Evolutionary conservation across 108 stramenopile species (phyloP), one percentile per base, ranked within the genome.

Genomic region (Schizochytrium sp.): DNA sequence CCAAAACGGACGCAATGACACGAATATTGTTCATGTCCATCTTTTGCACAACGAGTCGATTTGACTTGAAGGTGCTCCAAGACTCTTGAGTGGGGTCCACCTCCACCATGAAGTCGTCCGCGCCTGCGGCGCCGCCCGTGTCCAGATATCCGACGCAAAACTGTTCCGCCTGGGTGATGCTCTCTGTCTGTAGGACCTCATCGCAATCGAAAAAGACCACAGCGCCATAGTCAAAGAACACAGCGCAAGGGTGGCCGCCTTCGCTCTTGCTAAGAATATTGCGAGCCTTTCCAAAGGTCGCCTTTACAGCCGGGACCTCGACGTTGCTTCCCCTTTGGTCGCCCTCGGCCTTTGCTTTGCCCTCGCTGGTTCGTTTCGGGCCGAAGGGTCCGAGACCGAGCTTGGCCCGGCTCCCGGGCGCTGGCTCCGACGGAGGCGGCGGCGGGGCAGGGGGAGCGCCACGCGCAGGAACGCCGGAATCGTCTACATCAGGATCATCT

Each of bases 1-100:
- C 97, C 96, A 98, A 95, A 60, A 98, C 94, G 60, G 95, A 95
- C 28, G 95, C 93, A 53, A 98, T 95, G 59, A 98, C 96, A 48
- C 94, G 95, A n/a, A 97, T 95, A 18, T 95, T 96, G 87, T 97
- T 95, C 92, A 96, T 94, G 72, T 97, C 96, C 60, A 98, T 89
- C 83, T 94, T 94, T 88, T 94, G 93, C 28, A 98, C 95, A 58
- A 95, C 91, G 34, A 96, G 45, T 21, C 4, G 5, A 21, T 44
- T 89, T 28, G 63, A 16, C 44, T 41, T 91, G 72, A 53, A 60
- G 25, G 60, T 58, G 18, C 69, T 57, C 44, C 47, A 29, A 28
- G 58, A 57, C 76, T 72, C 28, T 90, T 58, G 5, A 94, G 95
- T 53, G 6, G 48, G 48, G 60, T 95, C 94, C 23, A 96, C 91